Percentiles rank a stretch among this genome's conserved stretches.
Evolutionary conservation across 2,329 filamentous ascomycete genomes (phyloP).

Genomic region (Colletotrichum simmondsii): DNA sequence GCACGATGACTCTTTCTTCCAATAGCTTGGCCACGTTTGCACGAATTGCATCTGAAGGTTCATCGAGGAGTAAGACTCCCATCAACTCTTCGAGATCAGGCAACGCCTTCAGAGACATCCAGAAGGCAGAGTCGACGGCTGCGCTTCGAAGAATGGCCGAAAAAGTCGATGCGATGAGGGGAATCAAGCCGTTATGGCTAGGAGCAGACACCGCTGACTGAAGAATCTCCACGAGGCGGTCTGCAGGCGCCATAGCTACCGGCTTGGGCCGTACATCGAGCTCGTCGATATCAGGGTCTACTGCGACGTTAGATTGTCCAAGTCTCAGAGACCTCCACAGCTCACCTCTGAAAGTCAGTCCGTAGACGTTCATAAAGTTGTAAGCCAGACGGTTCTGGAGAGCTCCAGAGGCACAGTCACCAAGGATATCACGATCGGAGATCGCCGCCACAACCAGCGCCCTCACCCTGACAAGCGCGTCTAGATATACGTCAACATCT

Average conservation of each 20-base stretch:
- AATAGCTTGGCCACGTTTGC: constrained; percentile 49
- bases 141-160: constrained; percentile 54
- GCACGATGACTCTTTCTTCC: constrained; percentile 38
- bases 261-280: constrained; percentile 28
- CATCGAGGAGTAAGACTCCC: constrained; percentile 49
- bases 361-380: constrained; percentile 67
- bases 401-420: constrained; percentile 45
- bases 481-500: constrained; percentile 41
- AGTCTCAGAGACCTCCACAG: neutral
- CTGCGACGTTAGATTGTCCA: constrained; percentile 34
- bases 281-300: constrained; percentile 37
- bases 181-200: constrained; percentile 21
- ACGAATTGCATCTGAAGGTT: constrained; percentile 49
- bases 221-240: constrained; percentile 45
- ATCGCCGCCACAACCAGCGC: constrained; percentile 65
- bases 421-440: constrained; percentile 27
- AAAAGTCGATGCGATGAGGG: constrained; percentile 45
- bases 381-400: constrained; percentile 61
- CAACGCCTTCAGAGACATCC: constrained; percentile 48
- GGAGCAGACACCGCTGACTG: constrained; percentile 29
- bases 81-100: constrained; percentile 42
- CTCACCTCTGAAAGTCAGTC: constrained; percentile 65
- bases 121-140: constrained; percentile 49
- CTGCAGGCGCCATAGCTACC: constrained; percentile 35
- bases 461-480: constrained; percentile 57